A percentile compares a stretch with the other conserved stretches of the same genome.
Evolutionary conservation across 805 yeast genomes (phyloP).

Genomic region (Metschnikowia hibisci): DNA sequence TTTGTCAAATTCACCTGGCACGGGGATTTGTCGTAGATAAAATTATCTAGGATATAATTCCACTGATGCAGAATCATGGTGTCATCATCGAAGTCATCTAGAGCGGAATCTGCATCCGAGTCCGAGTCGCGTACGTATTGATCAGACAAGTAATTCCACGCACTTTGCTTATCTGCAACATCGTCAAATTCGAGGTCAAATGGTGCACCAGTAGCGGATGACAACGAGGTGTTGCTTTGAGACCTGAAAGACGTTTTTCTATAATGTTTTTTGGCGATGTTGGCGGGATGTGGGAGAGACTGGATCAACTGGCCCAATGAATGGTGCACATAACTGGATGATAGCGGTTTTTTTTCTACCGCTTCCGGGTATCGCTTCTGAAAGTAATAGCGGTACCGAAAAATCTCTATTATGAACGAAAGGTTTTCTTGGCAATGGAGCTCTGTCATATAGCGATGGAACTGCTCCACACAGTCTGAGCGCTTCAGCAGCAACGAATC

Average conservation of each 20-base stretch:
- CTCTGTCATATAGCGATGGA: slow-evolving; percentile 31
- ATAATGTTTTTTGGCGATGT: slow-evolving; percentile 6
- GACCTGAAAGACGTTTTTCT: slow-evolving; percentile 6
- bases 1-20: slow-evolving; percentile 48
- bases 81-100: slow-evolving; percentile 2
- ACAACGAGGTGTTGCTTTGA: slow-evolving; percentile 7
- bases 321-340: slow-evolving; percentile 11
- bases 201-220: slow-evolving; percentile 11
- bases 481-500: slow-evolving; percentile 15
- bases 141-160: slow-evolving; percentile 21
- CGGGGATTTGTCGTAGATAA: slow-evolving; percentile 40
- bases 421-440: slow-evolving; percentile 46
- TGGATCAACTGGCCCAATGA: slow-evolving; percentile 15
- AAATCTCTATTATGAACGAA: slow-evolving; percentile 42
- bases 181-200: slow-evolving; percentile 24
- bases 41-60: slow-evolving; percentile 36
- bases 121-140: slow-evolving; percentile 14
- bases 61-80: slow-evolving; percentile 27
- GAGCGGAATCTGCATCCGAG: slow-evolving; percentile 3
- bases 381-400: slow-evolving; percentile 43
- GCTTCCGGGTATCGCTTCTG: slow-evolving; percentile 22
- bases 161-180: slow-evolving; percentile 15
- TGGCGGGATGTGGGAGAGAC: slow-evolving; percentile 13
- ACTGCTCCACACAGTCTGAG: slow-evolving; percentile 21
- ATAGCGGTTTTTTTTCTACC: neutral